Evolutionary conservation across 345 rosid species (phyloP), one percentile per base, ranked within the genome.

Genomic region (Euphorbia pulcherrima): DNA sequence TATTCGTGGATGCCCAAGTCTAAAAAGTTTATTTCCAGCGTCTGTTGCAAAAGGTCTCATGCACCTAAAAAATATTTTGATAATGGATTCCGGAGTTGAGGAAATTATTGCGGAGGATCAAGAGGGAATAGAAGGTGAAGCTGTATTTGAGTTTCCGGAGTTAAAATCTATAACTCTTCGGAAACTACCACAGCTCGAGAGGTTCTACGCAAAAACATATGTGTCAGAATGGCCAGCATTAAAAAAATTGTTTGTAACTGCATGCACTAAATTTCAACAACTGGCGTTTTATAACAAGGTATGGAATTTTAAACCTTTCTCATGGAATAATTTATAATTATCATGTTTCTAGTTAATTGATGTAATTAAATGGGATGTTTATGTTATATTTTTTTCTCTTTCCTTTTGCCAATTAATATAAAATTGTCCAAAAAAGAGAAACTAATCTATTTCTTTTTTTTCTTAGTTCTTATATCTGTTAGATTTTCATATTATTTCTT

Each of bases 221-320:
- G 47, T 30, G 2, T 17, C 35, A 13, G 71, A 72, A 17, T 78
- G 72, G 58, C 74, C 79, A n/a, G n/a, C 28, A 26, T 52, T 77
- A 18, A 4, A 62, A 40, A 26, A 0, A 11, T 6, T 70, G 2
- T 0, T 1, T 3, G 29, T 51, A 7, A 9, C 0, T 30, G 29
- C 0, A 41, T 72, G 68, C 59, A 29, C n/a, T 7, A 18, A 47
- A 8, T 16, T 14, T 11, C 62, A 41, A 26, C 28, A 58, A 12
- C 62, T 71, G 0, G 62, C 63, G 64, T 47, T 33, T 1, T 16
- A 26, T 17, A n/a, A 11, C 9, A 53, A 14, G 67, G 58, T 68
- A 62, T 26, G 60, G 4, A 0, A 0, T 0, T 12, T n/a, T n/a
- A n/a, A n/a, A n/a, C n/a, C n/a, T n/a, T n/a, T n/a, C n/a, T n/a